These are phyloP conservation scores for Alternaria triticimaculans DNA, from an alignment of 2,329 filamentous ascomycete genomes.

Conservation along the genomic window DNA sequence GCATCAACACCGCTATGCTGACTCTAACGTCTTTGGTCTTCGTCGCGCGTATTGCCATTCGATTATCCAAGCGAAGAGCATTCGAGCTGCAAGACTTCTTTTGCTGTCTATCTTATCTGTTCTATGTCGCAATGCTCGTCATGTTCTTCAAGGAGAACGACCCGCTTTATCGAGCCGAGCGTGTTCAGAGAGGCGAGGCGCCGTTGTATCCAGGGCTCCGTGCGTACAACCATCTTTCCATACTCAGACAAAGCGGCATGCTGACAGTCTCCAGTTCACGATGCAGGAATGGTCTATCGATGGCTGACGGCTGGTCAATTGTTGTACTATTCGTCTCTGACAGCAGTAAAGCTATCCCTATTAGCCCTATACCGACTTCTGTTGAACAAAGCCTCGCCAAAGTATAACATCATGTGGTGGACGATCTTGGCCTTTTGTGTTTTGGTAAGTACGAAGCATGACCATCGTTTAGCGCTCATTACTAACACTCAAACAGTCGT, in stretches of 20 bases:
- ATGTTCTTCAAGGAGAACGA: conserved; percentile 28
- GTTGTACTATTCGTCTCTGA: conserved; percentile 19
- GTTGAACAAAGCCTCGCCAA: conserved; percentile 22
- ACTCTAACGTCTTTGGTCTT: conserved; percentile 20
- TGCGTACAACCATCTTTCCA: conserved; percentile 28
- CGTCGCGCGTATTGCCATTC: conserved; percentile 9
- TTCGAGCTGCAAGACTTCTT: conserved; percentile 26
- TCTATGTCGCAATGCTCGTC: conserved; percentile 37
- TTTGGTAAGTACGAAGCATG: not conserved
- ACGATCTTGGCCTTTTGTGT: conserved; percentile 37
- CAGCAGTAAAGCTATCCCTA: conserved; percentile 13
- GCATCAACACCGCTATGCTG: conserved; percentile 21
- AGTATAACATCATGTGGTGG: conserved; percentile 47
- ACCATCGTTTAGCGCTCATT: not conserved
- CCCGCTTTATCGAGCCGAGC: not conserved
- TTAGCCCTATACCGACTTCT: conserved; percentile 48
- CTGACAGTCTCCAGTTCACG: conserved; percentile 29
- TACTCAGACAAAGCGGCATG: conserved; percentile 36
- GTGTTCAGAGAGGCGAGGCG: not conserved
- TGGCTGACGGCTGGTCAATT: conserved; percentile 49
- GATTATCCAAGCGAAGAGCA: conserved; percentile 14
- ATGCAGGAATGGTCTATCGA: conserved; percentile 39
- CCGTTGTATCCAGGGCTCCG: not conserved
- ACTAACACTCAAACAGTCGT: conserved; percentile 30
- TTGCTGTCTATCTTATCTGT: conserved; percentile 32